Percentiles rank a stretch among this genome's conserved stretches.
Evolutionary conservation across 2,329 filamentous ascomycete genomes (phyloP).

Genomic region (Beauveria brongniartii): DNA sequence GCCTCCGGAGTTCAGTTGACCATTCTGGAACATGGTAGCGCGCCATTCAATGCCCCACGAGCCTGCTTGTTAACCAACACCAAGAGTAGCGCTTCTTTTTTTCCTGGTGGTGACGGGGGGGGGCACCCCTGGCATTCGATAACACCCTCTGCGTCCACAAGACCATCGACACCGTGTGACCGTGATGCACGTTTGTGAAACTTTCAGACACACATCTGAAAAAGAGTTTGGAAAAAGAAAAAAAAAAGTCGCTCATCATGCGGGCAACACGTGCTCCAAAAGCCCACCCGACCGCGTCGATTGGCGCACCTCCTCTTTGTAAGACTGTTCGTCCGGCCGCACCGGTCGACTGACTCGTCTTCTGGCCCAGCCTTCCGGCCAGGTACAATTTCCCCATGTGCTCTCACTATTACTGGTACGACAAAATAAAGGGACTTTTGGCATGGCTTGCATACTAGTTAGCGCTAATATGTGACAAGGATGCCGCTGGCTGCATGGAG

Average conservation of each 20-base stretch:
- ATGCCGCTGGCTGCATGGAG: background rate
- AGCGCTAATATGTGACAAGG: background rate
- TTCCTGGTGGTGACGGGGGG: background rate
- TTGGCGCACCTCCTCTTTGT: slow-evolving; percentile 6
- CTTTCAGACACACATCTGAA: background rate
- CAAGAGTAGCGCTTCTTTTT: background rate
- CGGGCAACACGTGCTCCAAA: background rate
- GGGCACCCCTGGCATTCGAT: background rate
- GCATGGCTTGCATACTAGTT: background rate
- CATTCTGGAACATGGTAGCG: too few species aligned
- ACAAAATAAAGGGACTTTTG: background rate
- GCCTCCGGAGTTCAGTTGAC: too few species aligned
- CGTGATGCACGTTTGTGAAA: background rate
- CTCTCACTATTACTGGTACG: background rate
- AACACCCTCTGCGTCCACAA: background rate
- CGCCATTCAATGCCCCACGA: too few species aligned
- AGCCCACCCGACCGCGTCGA: background rate
- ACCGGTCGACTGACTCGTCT: background rate
- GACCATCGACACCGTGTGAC: background rate
- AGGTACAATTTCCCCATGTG: background rate
- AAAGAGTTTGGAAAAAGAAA: background rate
- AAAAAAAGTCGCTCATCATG: background rate
- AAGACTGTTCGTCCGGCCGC: background rate
- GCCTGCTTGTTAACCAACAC: too few species aligned
- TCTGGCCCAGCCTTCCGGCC: background rate